Conservation (phyloP, 2,329 filamentous ascomycete species). For the Anisogramma anomala region DNA sequence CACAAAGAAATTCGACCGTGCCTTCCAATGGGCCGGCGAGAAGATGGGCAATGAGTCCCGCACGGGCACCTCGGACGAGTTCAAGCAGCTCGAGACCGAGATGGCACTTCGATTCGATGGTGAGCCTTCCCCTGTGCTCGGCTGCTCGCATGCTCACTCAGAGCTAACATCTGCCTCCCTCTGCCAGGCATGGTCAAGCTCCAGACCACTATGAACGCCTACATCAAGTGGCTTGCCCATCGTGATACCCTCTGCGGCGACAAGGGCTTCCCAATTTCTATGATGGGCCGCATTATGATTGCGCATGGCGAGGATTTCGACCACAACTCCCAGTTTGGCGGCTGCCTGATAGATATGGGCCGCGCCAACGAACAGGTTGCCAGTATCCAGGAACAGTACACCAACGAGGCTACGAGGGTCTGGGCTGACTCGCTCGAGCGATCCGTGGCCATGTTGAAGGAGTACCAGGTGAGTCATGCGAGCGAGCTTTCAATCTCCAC, state of each 20-base stretch:
- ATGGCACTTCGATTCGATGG: constrained; percentile 84
- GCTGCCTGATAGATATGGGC: constrained; percentile 71
- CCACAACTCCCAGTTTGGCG: constrained; percentile 79
- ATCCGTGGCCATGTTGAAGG: constrained; percentile 88
- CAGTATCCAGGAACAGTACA: constrained; percentile 73
- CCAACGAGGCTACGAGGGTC: constrained; percentile 61
- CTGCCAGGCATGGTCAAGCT: constrained; percentile 70
- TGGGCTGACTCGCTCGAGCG: constrained; percentile 91
- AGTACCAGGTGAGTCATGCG: constrained; percentile 66
- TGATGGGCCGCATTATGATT: constrained; percentile 77
- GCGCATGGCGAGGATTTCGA: constrained; percentile 88
- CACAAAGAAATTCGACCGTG: constrained; percentile 81
- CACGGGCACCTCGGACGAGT: constrained; percentile 78
- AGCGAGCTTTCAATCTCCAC: too few relatives aligned
- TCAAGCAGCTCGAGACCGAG: constrained; percentile 79
- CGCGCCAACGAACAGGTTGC: constrained; percentile 81
- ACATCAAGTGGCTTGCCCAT: constrained; percentile 79
- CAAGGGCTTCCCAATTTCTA: constrained; percentile 67
- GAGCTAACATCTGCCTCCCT: constrained; percentile 9
- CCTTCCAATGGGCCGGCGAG: constrained; percentile 97
- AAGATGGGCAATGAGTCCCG: constrained; percentile 88
- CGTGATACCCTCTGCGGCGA: constrained; percentile 71
- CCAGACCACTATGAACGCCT: constrained; percentile 72
- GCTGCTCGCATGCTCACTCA: constrained; percentile 2
- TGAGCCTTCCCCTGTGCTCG: constrained; percentile 29